Evolutionary conservation across 129 eudicot genomes (phyloP).

Genomic region (Oenanthe sinensis): DNA sequence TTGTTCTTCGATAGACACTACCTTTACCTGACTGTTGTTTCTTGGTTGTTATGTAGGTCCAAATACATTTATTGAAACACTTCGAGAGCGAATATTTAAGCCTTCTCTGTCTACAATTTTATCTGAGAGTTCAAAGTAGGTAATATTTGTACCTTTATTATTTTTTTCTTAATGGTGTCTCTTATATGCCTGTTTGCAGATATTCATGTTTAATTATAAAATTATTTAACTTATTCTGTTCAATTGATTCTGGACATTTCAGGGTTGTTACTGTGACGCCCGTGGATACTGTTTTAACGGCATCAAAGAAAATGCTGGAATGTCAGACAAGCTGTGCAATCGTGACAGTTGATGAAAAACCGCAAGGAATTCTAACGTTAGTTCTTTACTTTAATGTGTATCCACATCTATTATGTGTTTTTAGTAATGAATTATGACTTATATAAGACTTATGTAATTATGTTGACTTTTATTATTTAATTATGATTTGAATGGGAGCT

Average conservation of each 20-base stretch:
- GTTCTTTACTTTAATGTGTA: constrained; percentile 15
- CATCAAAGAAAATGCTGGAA: constrained; percentile 92
- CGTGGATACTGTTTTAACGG: constrained; percentile 71
- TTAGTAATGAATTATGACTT: not conserved
- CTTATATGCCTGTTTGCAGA: constrained; percentile 5
- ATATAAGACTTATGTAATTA: constrained; percentile 1
- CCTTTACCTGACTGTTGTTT: not conserved
- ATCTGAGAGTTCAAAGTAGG: constrained; percentile 95
- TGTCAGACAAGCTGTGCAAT: constrained; percentile 60
- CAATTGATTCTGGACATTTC: constrained; percentile 21
- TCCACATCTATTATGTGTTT: not conserved
- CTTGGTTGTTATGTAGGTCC: constrained; percentile 39
- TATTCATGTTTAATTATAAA: not conserved
- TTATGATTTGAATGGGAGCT: constrained; percentile 1
- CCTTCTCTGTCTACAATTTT: constrained; percentile 90
- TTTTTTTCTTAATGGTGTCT: constrained; percentile 8
- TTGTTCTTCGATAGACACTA: not conserved
- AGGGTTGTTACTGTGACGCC: constrained; percentile 84
- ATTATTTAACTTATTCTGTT: constrained; percentile 15
- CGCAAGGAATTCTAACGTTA: constrained; percentile 92
- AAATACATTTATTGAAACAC: constrained; percentile 77
- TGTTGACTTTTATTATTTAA: not conserved
- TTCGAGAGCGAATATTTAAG: constrained; percentile 73
- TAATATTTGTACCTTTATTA: constrained; percentile 47
- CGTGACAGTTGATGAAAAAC: constrained; percentile 81